Base-by-base conservation (phyloP, 805 yeast genomes). In the Schwanniomyces yamadae region DNA sequence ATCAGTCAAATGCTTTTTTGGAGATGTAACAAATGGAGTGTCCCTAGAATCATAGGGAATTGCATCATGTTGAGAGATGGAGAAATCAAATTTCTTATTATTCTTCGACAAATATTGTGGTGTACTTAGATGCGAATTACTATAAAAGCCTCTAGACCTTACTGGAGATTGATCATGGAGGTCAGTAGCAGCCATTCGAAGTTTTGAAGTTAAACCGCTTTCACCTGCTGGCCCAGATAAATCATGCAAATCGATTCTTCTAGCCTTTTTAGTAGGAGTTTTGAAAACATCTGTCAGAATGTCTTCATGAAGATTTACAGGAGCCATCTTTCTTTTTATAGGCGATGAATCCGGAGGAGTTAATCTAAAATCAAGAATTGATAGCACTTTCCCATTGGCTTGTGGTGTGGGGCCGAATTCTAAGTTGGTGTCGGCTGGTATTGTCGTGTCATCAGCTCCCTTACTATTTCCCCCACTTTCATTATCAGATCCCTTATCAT, bases 381-480 rank as follows among this genome's bases (percentile, higher is more conserved):
- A 80, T 22, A 84, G 55, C 0, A 85, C 84, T 36, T 82, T 74
- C 0, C 96, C 96, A 42, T 81, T 71, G 7, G 86, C 71, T 48
- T 87, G 95, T 0, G 96, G 96, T 0, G 96, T 87, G 1, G 96
- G 96, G 0, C 95, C 95, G 9, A 86, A 54, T 41, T 78, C 84
- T 3, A 59, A 16, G 13, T 35, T 21, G 7, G 31, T 18, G 12
- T 21, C 13, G 21, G 34, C n/a, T 34, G 25, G 14, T 16, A 23
- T 17, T 22, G 29, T 12, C 15, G 15, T 29, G 9, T 8, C 10
- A 11, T 24, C 17, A 24, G 23, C 5, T 26, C 10, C n/a, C 7
- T 16, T 16, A 22, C 28, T 13, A 12, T 25, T 16, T 31, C 26
- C 12, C 9, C 17, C 29, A 10, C 29, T 27, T 3, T 37, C 40